Percentiles rank a stretch among this genome's conserved stretches.
phyloP scores from a whole-genome alignment of 2,329 filamentous ascomycete species.

The Biscogniauxia marginata region DNA sequence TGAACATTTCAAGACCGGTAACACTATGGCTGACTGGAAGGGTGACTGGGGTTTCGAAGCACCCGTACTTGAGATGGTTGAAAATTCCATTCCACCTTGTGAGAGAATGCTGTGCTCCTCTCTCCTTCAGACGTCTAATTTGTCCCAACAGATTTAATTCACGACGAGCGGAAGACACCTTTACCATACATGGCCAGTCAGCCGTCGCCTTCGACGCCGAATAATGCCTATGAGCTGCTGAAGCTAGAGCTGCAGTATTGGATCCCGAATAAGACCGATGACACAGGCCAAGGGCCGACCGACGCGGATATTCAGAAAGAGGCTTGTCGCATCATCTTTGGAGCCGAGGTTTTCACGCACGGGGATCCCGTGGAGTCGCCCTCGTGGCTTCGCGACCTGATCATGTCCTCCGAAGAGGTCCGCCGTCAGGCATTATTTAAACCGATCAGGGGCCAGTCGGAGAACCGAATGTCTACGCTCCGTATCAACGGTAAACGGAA shows the following conservation, averaged over 20 bases:
- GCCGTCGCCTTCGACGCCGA: constrained; percentile 44
- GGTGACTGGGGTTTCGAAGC: constrained; percentile 68
- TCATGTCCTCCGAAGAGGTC: constrained; percentile 48
- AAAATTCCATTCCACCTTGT: constrained; percentile 67
- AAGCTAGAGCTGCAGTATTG: constrained; percentile 58
- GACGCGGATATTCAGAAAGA: constrained; percentile 57
- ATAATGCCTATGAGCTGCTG: constrained; percentile 61
- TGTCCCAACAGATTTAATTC: constrained; percentile 55
- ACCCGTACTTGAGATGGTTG: constrained; percentile 60
- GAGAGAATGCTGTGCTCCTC: constrained; percentile 39
- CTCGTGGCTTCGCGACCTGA: constrained; percentile 59
- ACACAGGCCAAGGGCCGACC: constrained; percentile 40
- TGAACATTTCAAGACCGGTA: constrained; percentile 66
- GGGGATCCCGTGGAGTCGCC: constrained; percentile 37
- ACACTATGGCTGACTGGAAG: constrained; percentile 68
- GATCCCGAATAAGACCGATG: constrained; percentile 43
- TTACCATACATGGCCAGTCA: constrained; percentile 51
- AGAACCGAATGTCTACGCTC: constrained; percentile 47
- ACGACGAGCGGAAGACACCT: constrained; percentile 59
- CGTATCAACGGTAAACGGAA: constrained; percentile 58
- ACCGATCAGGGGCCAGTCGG: constrained; percentile 44
- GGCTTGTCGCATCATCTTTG: constrained; percentile 58
- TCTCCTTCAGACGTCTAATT: constrained; percentile 40
- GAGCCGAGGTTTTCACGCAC: constrained; percentile 47
- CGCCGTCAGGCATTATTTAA: constrained; percentile 46